These are phyloP conservation scores for Lipomyces mesembrius DNA, from an alignment of 805 yeast species.

Conservation along the genomic window DNA sequence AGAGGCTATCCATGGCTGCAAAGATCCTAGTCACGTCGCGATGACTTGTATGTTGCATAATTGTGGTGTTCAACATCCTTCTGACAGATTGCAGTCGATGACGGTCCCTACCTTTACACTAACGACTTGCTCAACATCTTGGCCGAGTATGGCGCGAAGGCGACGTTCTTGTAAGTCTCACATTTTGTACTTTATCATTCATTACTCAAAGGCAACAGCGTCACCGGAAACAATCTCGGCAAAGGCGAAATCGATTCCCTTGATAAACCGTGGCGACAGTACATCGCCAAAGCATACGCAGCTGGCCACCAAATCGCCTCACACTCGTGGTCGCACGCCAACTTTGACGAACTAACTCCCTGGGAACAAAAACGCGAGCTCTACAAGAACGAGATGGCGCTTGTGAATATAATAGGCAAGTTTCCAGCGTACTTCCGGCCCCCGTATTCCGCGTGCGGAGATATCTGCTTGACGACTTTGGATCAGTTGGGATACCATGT, in stretches of 20 bases:
- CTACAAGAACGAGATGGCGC: conserved; percentile 31
- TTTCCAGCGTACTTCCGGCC: conserved; percentile 32
- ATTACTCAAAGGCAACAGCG: background rate
- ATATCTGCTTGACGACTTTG: conserved; percentile 18
- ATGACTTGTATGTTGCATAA: conserved; percentile 21
- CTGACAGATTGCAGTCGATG: conserved; percentile 17
- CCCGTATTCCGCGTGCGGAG: conserved; percentile 26
- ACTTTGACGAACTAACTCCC: conserved; percentile 11
- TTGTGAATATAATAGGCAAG: conserved; percentile 23
- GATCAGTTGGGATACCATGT: conserved; percentile 29
- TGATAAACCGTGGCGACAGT: conserved; percentile 16
- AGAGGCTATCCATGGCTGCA: conserved; percentile 21
- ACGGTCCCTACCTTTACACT: conserved; percentile 30
- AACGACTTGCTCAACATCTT: conserved; percentile 24
- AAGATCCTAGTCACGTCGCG: conserved; percentile 26
- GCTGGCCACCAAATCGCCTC: conserved; percentile 33
- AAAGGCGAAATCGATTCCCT: conserved; percentile 26
- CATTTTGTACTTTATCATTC: background rate
- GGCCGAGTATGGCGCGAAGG: conserved; percentile 20
- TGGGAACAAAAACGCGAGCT: conserved; percentile 20
- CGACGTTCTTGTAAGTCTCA: conserved; percentile 21
- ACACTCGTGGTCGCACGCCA: conserved; percentile 32
- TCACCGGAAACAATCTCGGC: conserved; percentile 29
- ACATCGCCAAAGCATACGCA: conserved; percentile 14
- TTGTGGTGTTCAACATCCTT: background rate